Percentiles rank a stretch among this genome's conserved stretches.
phyloP scores from a whole-genome alignment of 139 green algal genomes.

The Micromonas commoda region DNA sequence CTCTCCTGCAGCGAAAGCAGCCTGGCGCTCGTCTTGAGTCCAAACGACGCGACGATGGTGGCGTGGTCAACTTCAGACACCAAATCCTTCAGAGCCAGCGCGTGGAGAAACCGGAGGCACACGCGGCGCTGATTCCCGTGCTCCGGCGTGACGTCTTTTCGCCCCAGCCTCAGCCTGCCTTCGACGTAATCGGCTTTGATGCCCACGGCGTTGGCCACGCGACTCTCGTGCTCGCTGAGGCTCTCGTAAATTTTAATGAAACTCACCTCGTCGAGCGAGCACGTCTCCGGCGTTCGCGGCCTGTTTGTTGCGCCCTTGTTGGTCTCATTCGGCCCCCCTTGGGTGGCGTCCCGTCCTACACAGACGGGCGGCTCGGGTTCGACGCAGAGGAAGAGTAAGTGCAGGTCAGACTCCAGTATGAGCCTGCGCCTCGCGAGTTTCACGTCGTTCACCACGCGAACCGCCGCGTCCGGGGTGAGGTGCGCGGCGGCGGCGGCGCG shows the following conservation, averaged over 20 bases:
- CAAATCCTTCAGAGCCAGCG: not conserved
- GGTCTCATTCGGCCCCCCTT: no score
- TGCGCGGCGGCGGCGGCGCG: not conserved
- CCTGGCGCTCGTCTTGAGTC: not conserved
- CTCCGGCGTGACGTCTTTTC: not conserved
- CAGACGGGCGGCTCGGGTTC: not conserved
- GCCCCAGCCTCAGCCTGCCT: not conserved
- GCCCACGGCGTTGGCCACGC: not conserved
- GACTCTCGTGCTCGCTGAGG: not conserved
- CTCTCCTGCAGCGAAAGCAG: not conserved
- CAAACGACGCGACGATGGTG: not conserved
- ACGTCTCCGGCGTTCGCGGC: not conserved
- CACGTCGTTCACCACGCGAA: not conserved
- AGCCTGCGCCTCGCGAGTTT: not conserved
- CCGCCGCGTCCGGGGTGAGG: not conserved
- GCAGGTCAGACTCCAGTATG: not conserved
- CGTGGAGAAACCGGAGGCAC: not conserved
- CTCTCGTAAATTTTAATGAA: not conserved
- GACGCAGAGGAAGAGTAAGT: constrained; percentile 16
- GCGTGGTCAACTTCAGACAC: not conserved
- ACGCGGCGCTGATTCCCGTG: not conserved
- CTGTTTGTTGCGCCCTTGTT: no score
- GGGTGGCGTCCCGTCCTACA: no score
- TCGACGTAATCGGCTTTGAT: not conserved
- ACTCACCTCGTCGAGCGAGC: not conserved